phyloP scores from a whole-genome alignment of 257 asterid genomes.

The Solanum ossicruentum region DNA sequence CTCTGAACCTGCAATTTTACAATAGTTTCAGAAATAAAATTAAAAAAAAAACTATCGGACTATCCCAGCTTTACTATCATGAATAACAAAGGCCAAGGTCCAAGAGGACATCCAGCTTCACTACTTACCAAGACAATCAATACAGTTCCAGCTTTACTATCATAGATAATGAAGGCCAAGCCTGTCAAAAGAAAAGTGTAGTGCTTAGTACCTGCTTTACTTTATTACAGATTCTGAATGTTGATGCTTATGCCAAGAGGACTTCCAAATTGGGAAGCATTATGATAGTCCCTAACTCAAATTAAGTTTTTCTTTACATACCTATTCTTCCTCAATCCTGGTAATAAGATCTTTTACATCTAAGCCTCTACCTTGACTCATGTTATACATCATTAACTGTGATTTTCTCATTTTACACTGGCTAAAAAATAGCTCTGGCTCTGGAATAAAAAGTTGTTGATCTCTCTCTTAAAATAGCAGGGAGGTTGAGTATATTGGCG shows the following conservation, averaged over 20 bases:
- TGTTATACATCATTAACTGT: background rate
- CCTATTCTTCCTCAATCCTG: background rate
- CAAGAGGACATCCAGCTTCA: background rate
- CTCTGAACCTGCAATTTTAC: constrained; percentile 43
- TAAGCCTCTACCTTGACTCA: background rate
- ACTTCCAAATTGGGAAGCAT: background rate
- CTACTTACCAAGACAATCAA: constrained; percentile 48
- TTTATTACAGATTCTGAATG: background rate
- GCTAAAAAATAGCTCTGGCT: background rate
- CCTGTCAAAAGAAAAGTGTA: background rate
- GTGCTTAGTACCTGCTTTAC: background rate
- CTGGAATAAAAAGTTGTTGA: background rate
- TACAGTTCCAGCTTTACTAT: constrained; percentile 44
- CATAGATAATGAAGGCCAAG: constrained; percentile 60
- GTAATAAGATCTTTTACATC: background rate
- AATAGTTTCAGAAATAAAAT: background rate
- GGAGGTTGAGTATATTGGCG: constrained; percentile 62
- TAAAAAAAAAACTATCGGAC: background rate
- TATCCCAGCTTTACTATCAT: background rate
- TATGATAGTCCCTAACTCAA: background rate
- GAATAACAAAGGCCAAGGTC: background rate
- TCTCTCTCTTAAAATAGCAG: constrained; percentile 32
- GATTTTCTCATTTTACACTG: background rate
- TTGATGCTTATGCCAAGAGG: background rate
- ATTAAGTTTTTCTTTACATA: background rate